phyloP scores from a whole-genome alignment of 306 rosid genomes.

The Sechiopsis laciniata region DNA sequence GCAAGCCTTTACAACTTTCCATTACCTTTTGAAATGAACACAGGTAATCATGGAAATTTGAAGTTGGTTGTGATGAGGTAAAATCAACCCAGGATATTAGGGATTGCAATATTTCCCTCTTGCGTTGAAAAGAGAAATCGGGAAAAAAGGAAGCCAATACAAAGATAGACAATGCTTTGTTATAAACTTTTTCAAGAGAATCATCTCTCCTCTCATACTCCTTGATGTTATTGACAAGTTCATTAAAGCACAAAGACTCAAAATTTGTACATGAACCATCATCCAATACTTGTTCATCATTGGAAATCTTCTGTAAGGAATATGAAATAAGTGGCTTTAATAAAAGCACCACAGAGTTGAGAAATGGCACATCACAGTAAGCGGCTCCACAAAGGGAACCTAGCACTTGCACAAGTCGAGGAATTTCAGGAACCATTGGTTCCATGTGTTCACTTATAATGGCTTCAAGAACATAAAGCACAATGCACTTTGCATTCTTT shows the following conservation, averaged over 20 bases:
- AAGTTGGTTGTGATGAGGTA: slow-evolving; percentile 58
- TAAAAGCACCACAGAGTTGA: slow-evolving; percentile 58
- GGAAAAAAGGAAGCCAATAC: slow-evolving; percentile 74
- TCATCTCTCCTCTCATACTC: slow-evolving; percentile 32
- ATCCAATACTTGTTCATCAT: slow-evolving; percentile 52
- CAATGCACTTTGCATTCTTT: slow-evolving; percentile 79
- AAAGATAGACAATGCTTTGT: slow-evolving; percentile 64
- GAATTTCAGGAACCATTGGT: slow-evolving; percentile 83
- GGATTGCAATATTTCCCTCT: slow-evolving; percentile 66
- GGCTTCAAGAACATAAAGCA: slow-evolving; percentile 75
- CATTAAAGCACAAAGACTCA: slow-evolving; percentile 79
- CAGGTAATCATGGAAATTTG: slow-evolving; percentile 66
- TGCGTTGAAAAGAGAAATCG: slow-evolving; percentile 58
- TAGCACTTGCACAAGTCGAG: slow-evolving; percentile 71
- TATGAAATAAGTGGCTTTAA: slow-evolving; percentile 82
- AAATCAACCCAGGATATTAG: slow-evolving; percentile 54
- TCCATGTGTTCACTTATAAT: slow-evolving; percentile 85
- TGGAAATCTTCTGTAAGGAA: slow-evolving; percentile 57
- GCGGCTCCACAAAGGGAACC: slow-evolving; percentile 64
- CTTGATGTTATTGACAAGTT: slow-evolving; percentile 51
- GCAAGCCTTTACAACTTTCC: slow-evolving; percentile 56
- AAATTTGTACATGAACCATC: slow-evolving; percentile 66
- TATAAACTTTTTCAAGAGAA: slow-evolving; percentile 41
- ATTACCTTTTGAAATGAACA: slow-evolving; percentile 71
- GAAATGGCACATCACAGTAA: slow-evolving; percentile 87